These are phyloP conservation scores for Lichtheimia ramosa DNA, from an alignment of 371 early-diverging fungal genomes.

Conservation along the genomic window DNA sequence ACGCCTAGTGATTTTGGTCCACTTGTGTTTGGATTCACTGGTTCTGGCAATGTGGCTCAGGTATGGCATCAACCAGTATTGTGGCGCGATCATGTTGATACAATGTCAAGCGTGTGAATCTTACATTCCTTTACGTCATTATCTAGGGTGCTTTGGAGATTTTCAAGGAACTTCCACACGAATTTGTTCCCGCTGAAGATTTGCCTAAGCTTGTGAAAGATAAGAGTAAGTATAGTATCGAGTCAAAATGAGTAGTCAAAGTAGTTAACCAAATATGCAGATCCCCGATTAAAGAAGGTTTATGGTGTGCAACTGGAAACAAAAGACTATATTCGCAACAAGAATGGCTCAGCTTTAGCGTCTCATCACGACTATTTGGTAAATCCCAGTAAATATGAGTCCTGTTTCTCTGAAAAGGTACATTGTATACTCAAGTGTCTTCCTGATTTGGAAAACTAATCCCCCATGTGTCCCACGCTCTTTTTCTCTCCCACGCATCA, in stretches of 20 bases:
- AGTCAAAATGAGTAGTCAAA: neutral
- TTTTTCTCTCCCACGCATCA: neutral
- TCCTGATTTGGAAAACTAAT: too few species aligned
- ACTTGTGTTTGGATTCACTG: constrained; percentile 89
- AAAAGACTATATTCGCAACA: constrained; percentile 79
- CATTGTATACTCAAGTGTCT: neutral
- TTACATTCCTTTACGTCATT: neutral
- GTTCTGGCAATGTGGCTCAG: constrained; percentile 93
- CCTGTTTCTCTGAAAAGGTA: constrained; percentile 82
- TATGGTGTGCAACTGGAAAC: constrained; percentile 80
- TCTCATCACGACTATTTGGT: constrained; percentile 67
- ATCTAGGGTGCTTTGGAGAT: constrained; percentile 84
- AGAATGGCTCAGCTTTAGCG: constrained; percentile 62
- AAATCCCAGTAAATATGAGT: constrained; percentile 83
- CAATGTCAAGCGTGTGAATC: neutral
- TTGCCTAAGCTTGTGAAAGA: constrained; percentile 66
- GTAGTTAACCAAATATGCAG: constrained; percentile 19
- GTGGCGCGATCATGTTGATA: neutral
- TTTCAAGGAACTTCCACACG: constrained; percentile 89
- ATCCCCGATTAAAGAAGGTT: constrained; percentile 63
- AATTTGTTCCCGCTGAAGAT: constrained; percentile 85
- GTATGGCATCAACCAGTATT: constrained; percentile 26
- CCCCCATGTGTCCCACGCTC: too few species aligned
- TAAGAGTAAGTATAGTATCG: constrained; percentile 50
- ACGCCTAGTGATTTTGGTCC: constrained; percentile 89